phyloP scores from a whole-genome alignment of 2,329 filamentous ascomycete genomes.

The Ophiobolus disseminans region DNA sequence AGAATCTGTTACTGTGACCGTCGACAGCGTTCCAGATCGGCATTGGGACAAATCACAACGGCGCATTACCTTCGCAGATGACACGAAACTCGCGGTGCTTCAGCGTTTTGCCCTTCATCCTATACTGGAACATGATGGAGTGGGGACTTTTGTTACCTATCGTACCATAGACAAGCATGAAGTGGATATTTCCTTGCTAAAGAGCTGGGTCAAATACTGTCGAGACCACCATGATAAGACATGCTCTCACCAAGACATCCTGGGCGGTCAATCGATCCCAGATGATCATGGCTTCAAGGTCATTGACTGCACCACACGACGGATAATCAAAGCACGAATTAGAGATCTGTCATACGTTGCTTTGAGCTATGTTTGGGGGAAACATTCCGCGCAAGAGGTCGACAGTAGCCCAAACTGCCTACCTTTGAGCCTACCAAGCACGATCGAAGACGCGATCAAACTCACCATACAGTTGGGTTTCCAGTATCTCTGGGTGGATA shows the following conservation, averaged over 20 bases:
- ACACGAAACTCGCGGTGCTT: too few species aligned
- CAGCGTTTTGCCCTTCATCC: too few species aligned
- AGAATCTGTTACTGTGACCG: too few species aligned
- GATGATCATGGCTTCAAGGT: background rate
- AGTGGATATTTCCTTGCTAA: too few species aligned
- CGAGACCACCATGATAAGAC: background rate
- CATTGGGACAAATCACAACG: too few species aligned
- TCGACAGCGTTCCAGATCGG: too few species aligned
- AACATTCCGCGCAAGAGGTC: background rate
- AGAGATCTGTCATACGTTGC: background rate
- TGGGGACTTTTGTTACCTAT: too few species aligned
- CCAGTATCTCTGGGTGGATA: constrained; percentile 11
- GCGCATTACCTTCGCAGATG: too few species aligned
- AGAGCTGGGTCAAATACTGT: background rate
- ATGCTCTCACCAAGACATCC: background rate
- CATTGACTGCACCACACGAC: background rate
- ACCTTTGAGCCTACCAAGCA: background rate
- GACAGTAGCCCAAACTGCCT: background rate
- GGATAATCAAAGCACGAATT: background rate
- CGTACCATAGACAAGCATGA: too few species aligned
- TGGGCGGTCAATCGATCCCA: background rate
- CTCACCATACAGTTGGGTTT: constrained; percentile 2
- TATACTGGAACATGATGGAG: too few species aligned
- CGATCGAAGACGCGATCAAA: constrained; percentile 2
- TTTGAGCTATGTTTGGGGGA: background rate